Evolutionary conservation across 1,284 basidiomycete species (phyloP), one percentile per base, ranked within the genome.

Genomic region (Ustilago sp.): DNA sequence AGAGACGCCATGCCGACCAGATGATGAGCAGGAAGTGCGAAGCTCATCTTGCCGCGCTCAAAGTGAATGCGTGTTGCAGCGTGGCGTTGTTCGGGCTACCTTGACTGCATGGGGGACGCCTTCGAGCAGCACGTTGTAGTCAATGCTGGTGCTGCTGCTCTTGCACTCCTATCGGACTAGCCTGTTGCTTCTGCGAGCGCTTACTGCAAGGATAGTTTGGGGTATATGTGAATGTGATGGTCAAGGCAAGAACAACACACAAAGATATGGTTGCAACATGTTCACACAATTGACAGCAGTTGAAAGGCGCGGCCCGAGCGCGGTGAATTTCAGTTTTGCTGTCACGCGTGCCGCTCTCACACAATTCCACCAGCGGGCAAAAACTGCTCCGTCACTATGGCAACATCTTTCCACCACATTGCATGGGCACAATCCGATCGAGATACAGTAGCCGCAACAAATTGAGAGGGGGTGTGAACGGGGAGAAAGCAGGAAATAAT

Each of bases 1-100:
- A 15, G 23, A 12, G 65, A 36, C 4, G 65, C 34, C 47, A 53
- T 38, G 47, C 57, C 32, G 15, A 56, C 36, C 59, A 66, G 34
- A 17, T 57, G 58, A 51, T 65, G 63, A 28, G 63, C 36, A 19
- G 68, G 68, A 13, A 71, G 52, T 8, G 63, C 68, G 45, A 71
- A 71, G 54, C 63, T 66, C 68, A 71, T 71, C 9, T 47, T 48
- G 28, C 48, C 47, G 57, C 45, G n/a, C 35, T n/a, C 28, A 2
- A 34, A 50, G 6, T 50, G 31, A 17, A 36, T 36, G 43, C 41
- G 48, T 28, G n/a, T 28, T 32, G 52, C 34, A 45, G 56, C 39
- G 43, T 28, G 13, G 36, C 32, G 48, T 34, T 23, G 43, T 48
- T 31, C 4, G 43, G 13, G 13, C 28, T 19, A 57, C 17, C 12